Evolutionary conservation across 2,329 filamentous ascomycete species (phyloP).

Genomic region (Lachnellula occidentalis): DNA sequence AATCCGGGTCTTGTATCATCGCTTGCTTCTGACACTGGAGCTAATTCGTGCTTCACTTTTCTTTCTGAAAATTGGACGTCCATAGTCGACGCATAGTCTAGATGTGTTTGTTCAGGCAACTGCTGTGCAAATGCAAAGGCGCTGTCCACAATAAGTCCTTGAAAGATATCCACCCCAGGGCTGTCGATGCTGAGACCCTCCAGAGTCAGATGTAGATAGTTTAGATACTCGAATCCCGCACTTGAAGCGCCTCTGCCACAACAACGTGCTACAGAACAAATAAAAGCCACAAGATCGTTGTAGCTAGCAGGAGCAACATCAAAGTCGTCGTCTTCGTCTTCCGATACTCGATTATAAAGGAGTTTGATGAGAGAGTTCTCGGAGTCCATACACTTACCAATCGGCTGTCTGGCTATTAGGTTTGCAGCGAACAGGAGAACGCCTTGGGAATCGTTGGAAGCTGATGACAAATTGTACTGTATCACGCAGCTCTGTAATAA

Average conservation of each 20-base stretch:
- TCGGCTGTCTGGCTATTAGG: conserved; percentile 9
- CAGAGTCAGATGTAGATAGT: conserved; percentile 31
- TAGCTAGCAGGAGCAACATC: conserved; percentile 6
- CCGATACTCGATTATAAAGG: conserved; percentile 7
- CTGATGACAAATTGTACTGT: conserved; percentile 1
- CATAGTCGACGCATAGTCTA: conserved; percentile 28
- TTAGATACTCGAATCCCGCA: conserved; percentile 34
- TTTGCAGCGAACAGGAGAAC: conserved; percentile 20
- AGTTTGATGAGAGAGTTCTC: conserved; percentile 3
- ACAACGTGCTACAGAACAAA: conserved; percentile 42
- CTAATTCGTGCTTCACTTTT: not conserved
- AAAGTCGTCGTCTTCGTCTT: not conserved
- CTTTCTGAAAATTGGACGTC: conserved; percentile 17
- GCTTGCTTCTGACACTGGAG: not conserved
- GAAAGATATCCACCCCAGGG: conserved; percentile 11
- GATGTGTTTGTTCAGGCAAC: conserved; percentile 23
- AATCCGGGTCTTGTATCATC: conserved; percentile 28
- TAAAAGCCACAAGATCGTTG: conserved; percentile 29
- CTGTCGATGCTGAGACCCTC: conserved; percentile 9
- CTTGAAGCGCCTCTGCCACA: conserved; percentile 37
- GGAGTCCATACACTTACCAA: not conserved
- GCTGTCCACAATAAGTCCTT: conserved; percentile 29
- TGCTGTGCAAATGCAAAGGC: conserved; percentile 30
- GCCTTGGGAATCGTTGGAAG: not conserved
- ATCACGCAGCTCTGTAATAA: conserved; percentile 16